Evolutionary conservation across 2,329 filamentous ascomycete genomes (phyloP).

Genomic region (Bipolaris cookei): DNA sequence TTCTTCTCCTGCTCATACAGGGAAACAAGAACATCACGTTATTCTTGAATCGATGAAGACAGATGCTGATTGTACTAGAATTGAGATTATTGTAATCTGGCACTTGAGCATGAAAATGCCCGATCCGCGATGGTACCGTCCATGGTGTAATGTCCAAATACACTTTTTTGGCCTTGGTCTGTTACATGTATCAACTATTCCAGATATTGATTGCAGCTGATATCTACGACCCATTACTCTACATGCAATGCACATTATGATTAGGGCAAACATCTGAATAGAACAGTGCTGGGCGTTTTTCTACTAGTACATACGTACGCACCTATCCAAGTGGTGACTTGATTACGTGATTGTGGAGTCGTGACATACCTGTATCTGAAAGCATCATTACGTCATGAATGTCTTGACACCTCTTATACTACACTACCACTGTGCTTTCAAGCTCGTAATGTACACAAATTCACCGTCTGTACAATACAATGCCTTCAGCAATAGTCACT

Average conservation of each 20-base stretch:
- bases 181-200: background rate
- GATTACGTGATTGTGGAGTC: background rate
- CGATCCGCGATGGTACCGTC: background rate
- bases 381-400: slow-evolving; percentile 18
- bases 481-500: slow-evolving; percentile 43
- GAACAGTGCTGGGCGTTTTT: background rate
- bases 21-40: background rate
- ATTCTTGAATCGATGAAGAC: background rate
- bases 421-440: background rate
- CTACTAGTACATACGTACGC: background rate
- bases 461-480: slow-evolving; percentile 8
- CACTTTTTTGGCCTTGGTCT: too few species aligned
- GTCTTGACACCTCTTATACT: background rate
- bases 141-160: background rate
- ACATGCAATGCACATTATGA: background rate
- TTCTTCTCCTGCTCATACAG: background rate
- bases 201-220: background rate
- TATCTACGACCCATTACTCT: background rate
- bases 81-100: background rate
- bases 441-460: background rate
- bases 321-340: background rate
- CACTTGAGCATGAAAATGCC: background rate
- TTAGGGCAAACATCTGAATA: background rate
- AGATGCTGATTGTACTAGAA: background rate
- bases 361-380: slow-evolving; percentile 11